Base-by-base conservation (phyloP, 2,329 filamentous ascomycete species). In the Leptodontidium sp. region DNA sequence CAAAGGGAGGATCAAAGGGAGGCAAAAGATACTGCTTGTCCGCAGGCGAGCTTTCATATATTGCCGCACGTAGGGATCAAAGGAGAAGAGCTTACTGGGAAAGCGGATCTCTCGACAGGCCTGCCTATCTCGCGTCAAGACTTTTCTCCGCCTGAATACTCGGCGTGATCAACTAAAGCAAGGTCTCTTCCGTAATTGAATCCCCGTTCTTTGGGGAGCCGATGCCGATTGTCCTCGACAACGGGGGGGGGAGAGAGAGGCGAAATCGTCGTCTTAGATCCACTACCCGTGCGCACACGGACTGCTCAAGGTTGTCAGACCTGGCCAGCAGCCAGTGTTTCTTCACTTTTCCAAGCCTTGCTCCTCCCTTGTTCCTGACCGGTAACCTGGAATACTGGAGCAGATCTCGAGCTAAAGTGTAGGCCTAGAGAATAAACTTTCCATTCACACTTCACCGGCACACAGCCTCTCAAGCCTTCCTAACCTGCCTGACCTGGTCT, bases 91-190 rank as follows among this genome's bases (percentile, higher is more conserved):
- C 71, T 63, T 69, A 73, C 71, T 50, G 53, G 47, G 66, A 69
- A 59, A 66, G 65, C 63, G 55, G 65, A 66, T 63, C 62, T 62
- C 35, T 65, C 11, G 53, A 43, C 38, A 40, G 68, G 66, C 65
- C 69, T 71, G 66, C 65, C 69, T 71, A 67, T 71, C 57, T 71
- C 67, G 64, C 62, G 68, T 74, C 66, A 70, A 68, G 67, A 66
- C 57, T 64, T 67, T 66, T 65, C 52, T 68, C 62, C 53, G 68
- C 66, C 70, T 43, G 62, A 67, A 70, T 65, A 66, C 53, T 66
- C 67, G 71, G 67, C 64, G 61, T 66, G 65, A 67, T 72, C 68
- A 68, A 43, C 65, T 47, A 32, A 67, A 61, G 65, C 65, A 64
- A 70, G 69, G 69, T 64, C 55, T 69, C 59, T 65, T 70, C 67